Percentiles rank a stretch among this genome's conserved stretches.
These are phyloP conservation scores for Apophysomyces ossiformis DNA, from an alignment of 371 early-diverging fungal genomes.

Conservation along the genomic window DNA sequence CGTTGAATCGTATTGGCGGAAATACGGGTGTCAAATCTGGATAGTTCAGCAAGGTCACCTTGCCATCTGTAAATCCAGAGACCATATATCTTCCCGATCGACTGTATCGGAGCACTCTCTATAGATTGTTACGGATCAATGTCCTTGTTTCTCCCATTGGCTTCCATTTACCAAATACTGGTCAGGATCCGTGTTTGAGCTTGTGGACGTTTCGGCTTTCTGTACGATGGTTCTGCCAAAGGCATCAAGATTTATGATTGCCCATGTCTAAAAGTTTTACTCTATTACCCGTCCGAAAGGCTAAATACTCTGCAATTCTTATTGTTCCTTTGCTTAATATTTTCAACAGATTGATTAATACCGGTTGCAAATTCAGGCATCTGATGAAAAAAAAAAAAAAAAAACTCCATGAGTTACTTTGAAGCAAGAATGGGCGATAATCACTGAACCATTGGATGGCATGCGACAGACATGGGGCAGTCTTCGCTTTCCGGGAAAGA, in stretches of 20 bases:
- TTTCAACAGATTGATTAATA: conserved; percentile 55
- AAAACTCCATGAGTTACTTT: not conserved
- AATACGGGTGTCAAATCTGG: conserved; percentile 52
- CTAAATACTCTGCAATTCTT: conserved; percentile 59
- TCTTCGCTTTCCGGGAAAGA: conserved; percentile 56
- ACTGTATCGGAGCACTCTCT: conserved; percentile 60
- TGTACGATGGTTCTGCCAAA: conserved; percentile 13
- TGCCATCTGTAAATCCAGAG: conserved; percentile 66
- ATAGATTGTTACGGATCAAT: not conserved
- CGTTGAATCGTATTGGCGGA: conserved; percentile 57
- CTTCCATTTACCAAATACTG: conserved; percentile 30
- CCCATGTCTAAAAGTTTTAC: not conserved
- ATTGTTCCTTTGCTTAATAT: conserved; percentile 57
- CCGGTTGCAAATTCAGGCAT: conserved; percentile 48
- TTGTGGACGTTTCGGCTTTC: conserved; percentile 19
- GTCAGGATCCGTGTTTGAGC: conserved; percentile 23
- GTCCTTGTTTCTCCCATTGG: not conserved
- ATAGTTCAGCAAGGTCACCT: conserved; percentile 57
- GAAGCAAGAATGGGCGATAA: conserved; percentile 22
- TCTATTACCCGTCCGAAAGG: conserved; percentile 36
- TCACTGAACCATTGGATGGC: conserved; percentile 59
- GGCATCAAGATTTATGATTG: not conserved
- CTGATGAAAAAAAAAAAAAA: conserved; percentile 14
- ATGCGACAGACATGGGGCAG: conserved; percentile 67
- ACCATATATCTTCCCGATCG: conserved; percentile 51